A percentile compares a stretch with the other conserved stretches of the same genome.
phyloP scores from a whole-genome alignment of 2,329 filamentous ascomycete genomes.

The Fusarium torulosum region DNA sequence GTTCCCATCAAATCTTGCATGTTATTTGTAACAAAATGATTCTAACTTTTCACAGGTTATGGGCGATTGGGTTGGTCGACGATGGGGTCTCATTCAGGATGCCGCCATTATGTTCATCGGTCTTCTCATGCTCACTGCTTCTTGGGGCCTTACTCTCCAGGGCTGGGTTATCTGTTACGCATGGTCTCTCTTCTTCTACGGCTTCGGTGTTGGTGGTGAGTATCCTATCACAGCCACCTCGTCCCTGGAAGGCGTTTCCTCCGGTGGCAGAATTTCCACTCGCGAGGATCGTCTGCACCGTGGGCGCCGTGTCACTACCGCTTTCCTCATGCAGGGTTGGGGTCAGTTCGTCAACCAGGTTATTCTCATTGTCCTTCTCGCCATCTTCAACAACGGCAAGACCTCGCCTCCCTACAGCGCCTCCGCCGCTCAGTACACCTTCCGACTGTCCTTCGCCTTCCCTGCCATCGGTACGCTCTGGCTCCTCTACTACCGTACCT shows the following conservation, averaged over 20 bases:
- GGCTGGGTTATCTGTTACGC: constrained; percentile 98
- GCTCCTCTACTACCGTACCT: constrained; percentile 96
- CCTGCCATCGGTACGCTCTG: constrained; percentile 91
- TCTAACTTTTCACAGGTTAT: constrained; percentile 59
- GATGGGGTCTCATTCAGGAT: constrained; percentile 96
- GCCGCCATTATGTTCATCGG: constrained; percentile 93
- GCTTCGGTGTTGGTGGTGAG: constrained; percentile 80
- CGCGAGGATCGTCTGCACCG: constrained; percentile 94
- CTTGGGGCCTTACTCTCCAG: constrained; percentile 87
- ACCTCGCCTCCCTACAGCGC: constrained; percentile 82
- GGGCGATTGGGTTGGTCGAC: constrained; percentile 84
- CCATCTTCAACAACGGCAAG: constrained; percentile 85
- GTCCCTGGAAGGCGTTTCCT: constrained; percentile 90
- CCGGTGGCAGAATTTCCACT: constrained; percentile 88
- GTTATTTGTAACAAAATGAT: constrained; percentile 5
- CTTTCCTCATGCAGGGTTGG: constrained; percentile 99
- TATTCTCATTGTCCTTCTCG: constrained; percentile 84
- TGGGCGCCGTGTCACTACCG: constrained; percentile 93
- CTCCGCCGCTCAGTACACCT: constrained; percentile 87
- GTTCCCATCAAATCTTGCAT: background rate
- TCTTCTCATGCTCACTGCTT: constrained; percentile 89
- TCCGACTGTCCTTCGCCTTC: constrained; percentile 91
- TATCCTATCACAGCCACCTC: constrained; percentile 98
- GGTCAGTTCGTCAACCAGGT: constrained; percentile 96
- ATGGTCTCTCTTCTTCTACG: constrained; percentile 88